Conservation (phyloP, 106 monocot species). For the Ottelia alismoides region DNA sequence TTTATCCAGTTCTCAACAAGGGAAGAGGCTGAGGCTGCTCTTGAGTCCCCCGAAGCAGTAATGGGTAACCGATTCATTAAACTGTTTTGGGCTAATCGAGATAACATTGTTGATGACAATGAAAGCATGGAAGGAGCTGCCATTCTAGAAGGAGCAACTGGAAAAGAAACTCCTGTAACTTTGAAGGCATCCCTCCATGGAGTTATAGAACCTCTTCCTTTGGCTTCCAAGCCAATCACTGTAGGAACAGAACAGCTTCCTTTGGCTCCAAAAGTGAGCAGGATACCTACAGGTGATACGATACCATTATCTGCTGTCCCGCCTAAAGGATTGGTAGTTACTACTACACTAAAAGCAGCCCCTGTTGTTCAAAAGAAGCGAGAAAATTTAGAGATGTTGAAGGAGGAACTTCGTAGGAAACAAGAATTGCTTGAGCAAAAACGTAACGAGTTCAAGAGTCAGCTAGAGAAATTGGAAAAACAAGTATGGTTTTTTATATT, state of each 20-base stretch:
- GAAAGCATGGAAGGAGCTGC: slow-evolving; percentile 9
- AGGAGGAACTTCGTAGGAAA: slow-evolving; percentile 88
- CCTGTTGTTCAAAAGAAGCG: slow-evolving; percentile 33
- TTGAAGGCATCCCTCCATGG: slow-evolving; percentile 16
- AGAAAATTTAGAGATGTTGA: slow-evolving; percentile 57
- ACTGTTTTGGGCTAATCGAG: slow-evolving; percentile 94
- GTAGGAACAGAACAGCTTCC: no score
- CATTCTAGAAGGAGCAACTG: background rate
- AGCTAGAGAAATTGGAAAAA: slow-evolving; percentile 73
- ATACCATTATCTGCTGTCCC: slow-evolving; percentile 1
- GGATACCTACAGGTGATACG: slow-evolving; percentile 14
- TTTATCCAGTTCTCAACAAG: slow-evolving; percentile 91
- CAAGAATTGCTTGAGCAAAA: slow-evolving; percentile 75
- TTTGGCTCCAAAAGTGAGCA: slow-evolving; percentile 22
- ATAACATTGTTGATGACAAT: slow-evolving; percentile 54
- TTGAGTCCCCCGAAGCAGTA: slow-evolving; percentile 89
- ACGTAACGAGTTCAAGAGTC: slow-evolving; percentile 67
- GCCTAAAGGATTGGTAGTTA: slow-evolving; percentile 18
- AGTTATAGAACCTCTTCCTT: slow-evolving; percentile 26
- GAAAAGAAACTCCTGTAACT: slow-evolving; percentile 1
- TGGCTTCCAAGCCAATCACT: no score
- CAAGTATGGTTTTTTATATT: no score
- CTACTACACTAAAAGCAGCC: slow-evolving; percentile 26
- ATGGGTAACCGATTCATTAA: slow-evolving; percentile 99
- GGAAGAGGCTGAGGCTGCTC: slow-evolving; percentile 93